These are phyloP conservation scores for Thielaviopsis ethacetica DNA, from an alignment of 2,329 filamentous ascomycete species.

Conservation along the genomic window DNA sequence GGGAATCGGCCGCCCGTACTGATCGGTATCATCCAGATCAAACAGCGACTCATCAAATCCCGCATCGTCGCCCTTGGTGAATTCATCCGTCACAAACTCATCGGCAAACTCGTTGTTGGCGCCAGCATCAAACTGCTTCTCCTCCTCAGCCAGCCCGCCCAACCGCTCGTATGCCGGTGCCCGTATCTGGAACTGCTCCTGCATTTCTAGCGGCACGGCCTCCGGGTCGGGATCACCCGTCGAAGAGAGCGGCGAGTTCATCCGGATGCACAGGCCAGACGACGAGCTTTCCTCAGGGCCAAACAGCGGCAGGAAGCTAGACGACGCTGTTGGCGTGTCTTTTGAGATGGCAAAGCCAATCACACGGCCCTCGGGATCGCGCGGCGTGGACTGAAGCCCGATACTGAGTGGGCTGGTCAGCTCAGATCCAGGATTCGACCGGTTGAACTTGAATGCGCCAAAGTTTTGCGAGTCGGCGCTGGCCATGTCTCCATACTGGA, in stretches of 20 bases:
- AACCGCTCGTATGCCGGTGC: constrained; percentile 6
- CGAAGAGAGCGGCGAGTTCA: constrained; percentile 19
- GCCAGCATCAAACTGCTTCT: constrained; percentile 50
- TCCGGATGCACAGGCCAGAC: constrained; percentile 10
- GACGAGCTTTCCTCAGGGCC: background rate
- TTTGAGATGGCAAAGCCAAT: constrained; percentile 41
- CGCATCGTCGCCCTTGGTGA: constrained; percentile 29
- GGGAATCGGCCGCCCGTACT: constrained; percentile 43
- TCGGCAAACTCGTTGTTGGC: constrained; percentile 30
- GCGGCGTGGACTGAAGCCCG: constrained; percentile 33
- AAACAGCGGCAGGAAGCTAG: background rate
- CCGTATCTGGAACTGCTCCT: constrained; percentile 9
- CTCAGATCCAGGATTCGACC: constrained; percentile 34
- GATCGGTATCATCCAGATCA: constrained; percentile 48
- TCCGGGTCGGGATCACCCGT: constrained; percentile 27
- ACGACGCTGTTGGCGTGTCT: constrained; percentile 21
- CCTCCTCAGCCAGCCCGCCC: constrained; percentile 29
- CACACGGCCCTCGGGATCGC: constrained; percentile 35
- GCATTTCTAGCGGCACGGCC: constrained; percentile 11
- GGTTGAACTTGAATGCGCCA: constrained; percentile 40
- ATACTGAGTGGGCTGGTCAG: constrained; percentile 33
- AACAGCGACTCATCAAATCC: constrained; percentile 61
- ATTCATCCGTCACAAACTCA: constrained; percentile 20
- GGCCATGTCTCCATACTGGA: background rate
- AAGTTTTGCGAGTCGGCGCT: constrained; percentile 30